Evolutionary conservation across 169 alveolate genomes (phyloP).

Genomic region (Blepharisma undulans): DNA sequence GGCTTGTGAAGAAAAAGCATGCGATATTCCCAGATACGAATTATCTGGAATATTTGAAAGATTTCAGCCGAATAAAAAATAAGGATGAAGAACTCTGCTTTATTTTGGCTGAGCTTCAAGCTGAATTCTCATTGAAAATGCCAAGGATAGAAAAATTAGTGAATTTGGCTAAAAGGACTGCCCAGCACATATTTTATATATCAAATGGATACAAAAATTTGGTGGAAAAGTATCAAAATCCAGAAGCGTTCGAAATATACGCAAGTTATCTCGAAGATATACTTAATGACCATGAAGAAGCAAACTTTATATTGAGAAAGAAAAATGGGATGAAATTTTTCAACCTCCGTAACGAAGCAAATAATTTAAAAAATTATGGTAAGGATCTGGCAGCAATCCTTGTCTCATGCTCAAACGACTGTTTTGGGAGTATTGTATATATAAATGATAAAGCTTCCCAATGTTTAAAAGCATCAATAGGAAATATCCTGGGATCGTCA

Average conservation of each 20-base stretch:
- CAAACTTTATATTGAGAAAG: background rate
- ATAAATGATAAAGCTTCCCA: background rate
- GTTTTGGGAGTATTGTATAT: constrained; percentile 10
- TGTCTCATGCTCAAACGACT: background rate
- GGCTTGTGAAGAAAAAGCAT: background rate
- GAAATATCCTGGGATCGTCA: background rate
- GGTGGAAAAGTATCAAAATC: background rate
- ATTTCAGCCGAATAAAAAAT: background rate
- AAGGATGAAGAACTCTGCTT: background rate
- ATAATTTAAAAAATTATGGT: background rate
- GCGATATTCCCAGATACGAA: background rate
- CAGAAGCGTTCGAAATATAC: background rate
- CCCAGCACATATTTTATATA: background rate
- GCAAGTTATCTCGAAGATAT: background rate
- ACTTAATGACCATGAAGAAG: background rate
- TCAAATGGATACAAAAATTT: background rate
- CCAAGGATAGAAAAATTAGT: background rate
- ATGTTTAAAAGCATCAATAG: background rate
- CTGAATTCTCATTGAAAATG: background rate
- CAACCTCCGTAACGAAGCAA: background rate
- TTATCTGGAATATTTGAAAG: background rate
- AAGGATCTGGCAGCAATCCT: background rate
- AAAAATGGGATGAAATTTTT: background rate
- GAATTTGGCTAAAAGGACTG: background rate
- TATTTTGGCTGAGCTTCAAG: background rate